phyloP scores from a whole-genome alignment of 192 early-diverging fungal genomes.

The Entomortierella parvispora region DNA sequence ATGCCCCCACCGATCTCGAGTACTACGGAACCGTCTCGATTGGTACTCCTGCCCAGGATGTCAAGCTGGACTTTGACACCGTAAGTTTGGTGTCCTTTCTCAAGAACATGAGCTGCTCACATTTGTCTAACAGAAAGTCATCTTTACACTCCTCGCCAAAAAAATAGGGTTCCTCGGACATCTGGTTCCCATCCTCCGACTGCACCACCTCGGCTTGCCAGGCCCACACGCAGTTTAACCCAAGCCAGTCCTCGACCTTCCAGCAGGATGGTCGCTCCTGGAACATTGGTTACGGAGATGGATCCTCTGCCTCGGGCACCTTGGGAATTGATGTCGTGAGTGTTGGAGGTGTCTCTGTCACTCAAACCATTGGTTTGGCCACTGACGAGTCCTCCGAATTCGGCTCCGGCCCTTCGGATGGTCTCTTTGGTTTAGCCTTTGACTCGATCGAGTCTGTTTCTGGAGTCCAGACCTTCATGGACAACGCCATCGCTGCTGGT shows the following conservation, averaged over 20 bases:
- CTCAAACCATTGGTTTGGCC: slow-evolving; percentile 66
- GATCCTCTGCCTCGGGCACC: slow-evolving; percentile 51
- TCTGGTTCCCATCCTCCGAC: slow-evolving; percentile 60
- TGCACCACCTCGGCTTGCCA: slow-evolving; percentile 49
- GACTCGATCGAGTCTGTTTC: slow-evolving; percentile 44
- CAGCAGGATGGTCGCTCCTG: slow-evolving; percentile 60
- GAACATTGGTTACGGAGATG: slow-evolving; percentile 71
- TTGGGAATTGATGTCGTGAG: slow-evolving; percentile 59
- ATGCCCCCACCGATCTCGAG: slow-evolving; percentile 53
- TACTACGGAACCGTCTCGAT: slow-evolving; percentile 67
- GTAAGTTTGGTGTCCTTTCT: neutral
- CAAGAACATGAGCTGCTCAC: no score
- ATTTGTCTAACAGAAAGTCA: no score
- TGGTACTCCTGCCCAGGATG: slow-evolving; percentile 66
- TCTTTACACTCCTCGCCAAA: neutral
- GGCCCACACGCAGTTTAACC: slow-evolving; percentile 55
- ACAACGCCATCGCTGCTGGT: slow-evolving; percentile 62
- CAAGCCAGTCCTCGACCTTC: slow-evolving; percentile 58
- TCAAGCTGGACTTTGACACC: slow-evolving; percentile 65
- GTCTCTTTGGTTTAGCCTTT: slow-evolving; percentile 69
- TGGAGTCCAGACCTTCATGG: slow-evolving; percentile 56
- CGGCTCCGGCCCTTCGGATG: slow-evolving; percentile 62
- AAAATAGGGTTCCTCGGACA: slow-evolving; percentile 56
- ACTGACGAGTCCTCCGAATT: slow-evolving; percentile 61
- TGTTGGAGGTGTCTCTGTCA: slow-evolving; percentile 64